Conservation (phyloP, 495 filamentous ascomycete species). For the Massariosphaeria phaeospora region DNA sequence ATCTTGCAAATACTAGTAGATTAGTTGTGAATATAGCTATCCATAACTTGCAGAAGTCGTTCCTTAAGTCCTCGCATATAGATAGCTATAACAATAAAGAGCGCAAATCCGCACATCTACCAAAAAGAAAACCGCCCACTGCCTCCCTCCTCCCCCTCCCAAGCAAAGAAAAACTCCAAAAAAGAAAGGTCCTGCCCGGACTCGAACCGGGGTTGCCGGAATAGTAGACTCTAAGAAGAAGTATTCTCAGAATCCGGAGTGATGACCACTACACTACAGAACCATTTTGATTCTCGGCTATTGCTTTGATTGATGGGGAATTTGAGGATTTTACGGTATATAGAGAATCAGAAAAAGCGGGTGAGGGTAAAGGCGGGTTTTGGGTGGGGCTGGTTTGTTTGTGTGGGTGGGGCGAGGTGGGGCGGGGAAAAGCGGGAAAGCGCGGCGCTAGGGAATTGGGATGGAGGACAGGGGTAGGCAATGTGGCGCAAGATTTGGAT, state of each 20-base stretch:
- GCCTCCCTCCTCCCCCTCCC: too few species aligned
- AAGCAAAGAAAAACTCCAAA: too few species aligned
- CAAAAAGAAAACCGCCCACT: too few species aligned
- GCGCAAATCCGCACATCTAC: too few species aligned
- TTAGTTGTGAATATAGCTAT: too few species aligned
- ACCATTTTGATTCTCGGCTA: neutral
- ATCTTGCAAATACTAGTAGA: too few species aligned
- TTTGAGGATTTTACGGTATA: neutral
- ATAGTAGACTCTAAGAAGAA: neutral
- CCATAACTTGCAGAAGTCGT: too few species aligned
- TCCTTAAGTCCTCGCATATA: too few species aligned
- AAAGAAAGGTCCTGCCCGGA: conserved; percentile 16
- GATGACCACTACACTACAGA: conserved; percentile 14
- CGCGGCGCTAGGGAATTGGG: neutral
- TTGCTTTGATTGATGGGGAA: neutral
- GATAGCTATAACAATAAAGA: too few species aligned
- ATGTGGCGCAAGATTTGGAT: neutral
- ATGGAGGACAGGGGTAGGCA: neutral
- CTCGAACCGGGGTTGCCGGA: conserved; percentile 6
- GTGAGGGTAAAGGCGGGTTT: neutral
- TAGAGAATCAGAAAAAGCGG: neutral
- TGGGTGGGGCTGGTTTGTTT: neutral
- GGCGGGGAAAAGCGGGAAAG: neutral
- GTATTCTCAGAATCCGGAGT: conserved; percentile 16
- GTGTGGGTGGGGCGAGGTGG: neutral